Evolutionary conservation across 1,284 basidiomycete species (phyloP).

Genomic region (Pseudozyma flocculosa): DNA sequence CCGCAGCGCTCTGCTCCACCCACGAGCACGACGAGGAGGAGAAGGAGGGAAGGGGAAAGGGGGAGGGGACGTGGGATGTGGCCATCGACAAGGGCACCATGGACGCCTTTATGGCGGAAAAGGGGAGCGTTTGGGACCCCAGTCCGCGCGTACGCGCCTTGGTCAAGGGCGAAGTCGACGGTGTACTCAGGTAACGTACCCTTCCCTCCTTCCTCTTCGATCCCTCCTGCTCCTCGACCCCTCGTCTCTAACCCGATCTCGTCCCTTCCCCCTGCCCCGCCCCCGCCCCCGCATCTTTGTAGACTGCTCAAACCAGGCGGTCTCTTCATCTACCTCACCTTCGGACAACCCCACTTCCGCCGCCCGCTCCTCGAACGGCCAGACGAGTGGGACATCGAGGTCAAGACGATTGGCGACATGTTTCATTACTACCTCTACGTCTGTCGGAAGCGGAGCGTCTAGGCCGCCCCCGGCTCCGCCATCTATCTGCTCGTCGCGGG

Average conservation of each 20-base stretch:
- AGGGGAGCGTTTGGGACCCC: constrained; percentile 45
- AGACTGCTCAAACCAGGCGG: constrained; percentile 40
- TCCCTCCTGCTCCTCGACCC: too few relatives aligned
- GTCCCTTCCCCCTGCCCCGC: too few relatives aligned
- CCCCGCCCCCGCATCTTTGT: too few relatives aligned
- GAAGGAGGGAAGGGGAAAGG: too few relatives aligned
- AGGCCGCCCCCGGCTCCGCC: too few relatives aligned
- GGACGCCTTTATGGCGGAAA: constrained; percentile 56
- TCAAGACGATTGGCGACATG: constrained; percentile 41
- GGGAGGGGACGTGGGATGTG: constrained; percentile 34
- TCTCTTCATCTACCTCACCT: constrained; percentile 52
- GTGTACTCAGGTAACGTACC: constrained; percentile 42
- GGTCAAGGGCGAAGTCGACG: constrained; percentile 40
- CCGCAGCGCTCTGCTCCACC: too few relatives aligned
- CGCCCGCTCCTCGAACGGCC: constrained; percentile 32
- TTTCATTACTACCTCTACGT: constrained; percentile 55
- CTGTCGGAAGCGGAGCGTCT: constrained; percentile 17
- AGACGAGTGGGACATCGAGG: constrained; percentile 38
- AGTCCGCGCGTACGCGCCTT: constrained; percentile 25
- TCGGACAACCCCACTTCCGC: constrained; percentile 53
- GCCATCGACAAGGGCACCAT: constrained; percentile 55
- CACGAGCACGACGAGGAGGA: too few relatives aligned
- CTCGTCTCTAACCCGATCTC: too few relatives aligned
- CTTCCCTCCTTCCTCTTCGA: constrained; percentile 9
- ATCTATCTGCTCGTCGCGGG: too few relatives aligned